These are phyloP conservation scores for Claviceps monticola DNA, from an alignment of 2,329 filamentous ascomycete genomes.

Conservation along the genomic window DNA sequence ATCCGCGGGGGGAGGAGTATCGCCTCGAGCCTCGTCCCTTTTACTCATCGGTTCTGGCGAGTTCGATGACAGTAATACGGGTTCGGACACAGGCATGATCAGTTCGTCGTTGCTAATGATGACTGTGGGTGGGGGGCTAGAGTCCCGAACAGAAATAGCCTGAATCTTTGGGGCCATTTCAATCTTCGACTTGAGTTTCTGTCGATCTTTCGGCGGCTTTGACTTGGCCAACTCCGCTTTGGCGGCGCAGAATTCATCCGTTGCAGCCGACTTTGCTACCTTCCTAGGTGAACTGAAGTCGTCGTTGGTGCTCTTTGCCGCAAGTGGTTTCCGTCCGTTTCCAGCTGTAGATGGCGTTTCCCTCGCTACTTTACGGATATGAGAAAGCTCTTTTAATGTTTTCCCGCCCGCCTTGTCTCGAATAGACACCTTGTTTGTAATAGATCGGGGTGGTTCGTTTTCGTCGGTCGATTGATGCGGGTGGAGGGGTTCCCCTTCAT, in stretches of 20 bases:
- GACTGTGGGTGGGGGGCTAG: conserved; percentile 7
- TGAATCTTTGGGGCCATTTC: conserved; percentile 11
- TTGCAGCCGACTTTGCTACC: conserved; percentile 16
- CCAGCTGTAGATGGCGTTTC: conserved; percentile 17
- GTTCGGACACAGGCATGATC: conserved; percentile 21
- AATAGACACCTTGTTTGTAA: conserved; percentile 15
- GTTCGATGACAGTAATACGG: conserved; percentile 29
- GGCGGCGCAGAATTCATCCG: conserved; percentile 24
- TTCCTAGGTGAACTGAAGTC: conserved; percentile 47
- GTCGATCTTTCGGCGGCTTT: conserved; percentile 14
- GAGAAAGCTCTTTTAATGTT: conserved; percentile 32
- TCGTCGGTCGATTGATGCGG: conserved; percentile 15
- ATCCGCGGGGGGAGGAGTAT: conserved; percentile 47
- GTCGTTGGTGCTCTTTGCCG: conserved; percentile 46
- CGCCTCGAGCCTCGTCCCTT: conserved; percentile 23
- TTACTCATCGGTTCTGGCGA: conserved; percentile 33
- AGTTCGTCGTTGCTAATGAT: conserved; percentile 10
- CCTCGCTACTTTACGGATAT: conserved; percentile 26
- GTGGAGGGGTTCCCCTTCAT: conserved; percentile 26
- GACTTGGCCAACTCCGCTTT: conserved; percentile 23
- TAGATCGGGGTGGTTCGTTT: conserved; percentile 11
- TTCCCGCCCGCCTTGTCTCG: conserved; percentile 24
- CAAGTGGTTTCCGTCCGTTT: conserved; percentile 32
- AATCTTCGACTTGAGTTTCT: conserved; percentile 17
- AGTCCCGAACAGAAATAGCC: conserved; percentile 8